Evolutionary conservation across 2,329 filamentous ascomycete species (phyloP).

Genomic region (Penicillium sp.): DNA sequence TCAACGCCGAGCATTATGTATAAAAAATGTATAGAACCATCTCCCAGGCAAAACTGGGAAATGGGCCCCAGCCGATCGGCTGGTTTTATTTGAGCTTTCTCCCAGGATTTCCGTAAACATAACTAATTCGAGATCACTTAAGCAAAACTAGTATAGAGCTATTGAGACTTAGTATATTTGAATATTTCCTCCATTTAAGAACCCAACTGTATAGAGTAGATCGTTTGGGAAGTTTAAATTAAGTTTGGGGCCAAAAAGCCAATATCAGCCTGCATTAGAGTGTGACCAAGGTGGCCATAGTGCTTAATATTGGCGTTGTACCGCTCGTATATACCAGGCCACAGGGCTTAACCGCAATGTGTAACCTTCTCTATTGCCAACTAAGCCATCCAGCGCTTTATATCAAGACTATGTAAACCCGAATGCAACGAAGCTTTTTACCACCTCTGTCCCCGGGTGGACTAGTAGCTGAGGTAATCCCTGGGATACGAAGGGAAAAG

Average conservation of each 20-base stretch:
- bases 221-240: not conserved
- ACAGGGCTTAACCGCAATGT: not conserved
- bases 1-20: conserved; percentile 10
- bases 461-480: not conserved
- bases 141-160: not conserved
- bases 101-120: not conserved
- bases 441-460: not conserved
- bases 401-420: not conserved
- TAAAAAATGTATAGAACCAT: conserved; percentile 1
- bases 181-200: not conserved
- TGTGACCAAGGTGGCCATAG: not conserved
- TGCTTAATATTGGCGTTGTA: not conserved
- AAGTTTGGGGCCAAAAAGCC: not conserved
- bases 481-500: not conserved
- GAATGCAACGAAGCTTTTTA: not conserved
- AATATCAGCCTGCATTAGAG: not conserved
- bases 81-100: not conserved
- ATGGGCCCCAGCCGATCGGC: not conserved
- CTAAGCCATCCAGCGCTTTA: not conserved
- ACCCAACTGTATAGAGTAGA: not conserved
- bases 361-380: not conserved
- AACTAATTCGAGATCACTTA: not conserved
- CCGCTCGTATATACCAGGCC: not conserved
- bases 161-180: not conserved
- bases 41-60: not conserved